phyloP scores from a whole-genome alignment of 371 early-diverging fungal species.

The Mortierella sp. region DNA sequence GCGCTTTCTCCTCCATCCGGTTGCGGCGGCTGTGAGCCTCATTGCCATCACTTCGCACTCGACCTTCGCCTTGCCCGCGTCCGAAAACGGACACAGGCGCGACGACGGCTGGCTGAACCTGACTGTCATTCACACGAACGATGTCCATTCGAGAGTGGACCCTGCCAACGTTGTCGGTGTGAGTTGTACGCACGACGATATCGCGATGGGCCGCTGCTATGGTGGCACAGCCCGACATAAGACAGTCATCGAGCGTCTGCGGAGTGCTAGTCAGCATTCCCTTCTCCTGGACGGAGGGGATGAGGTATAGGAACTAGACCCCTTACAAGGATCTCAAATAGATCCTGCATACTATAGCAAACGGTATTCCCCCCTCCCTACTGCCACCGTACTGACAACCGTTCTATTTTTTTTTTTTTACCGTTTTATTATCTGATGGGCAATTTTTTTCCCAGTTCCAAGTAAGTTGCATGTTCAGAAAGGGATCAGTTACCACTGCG shows the following conservation, averaged over 20 bases:
- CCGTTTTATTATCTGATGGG: background rate
- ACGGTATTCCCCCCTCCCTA: too few relatives aligned
- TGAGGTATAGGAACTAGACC: conserved; percentile 64
- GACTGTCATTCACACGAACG: conserved; percentile 76
- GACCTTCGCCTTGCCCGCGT: background rate
- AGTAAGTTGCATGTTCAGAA: conserved; percentile 6
- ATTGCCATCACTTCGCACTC: background rate
- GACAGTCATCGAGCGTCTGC: conserved; percentile 62
- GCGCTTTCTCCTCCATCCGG: conserved; percentile 5
- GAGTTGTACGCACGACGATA: conserved; percentile 61
- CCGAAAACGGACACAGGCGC: background rate
- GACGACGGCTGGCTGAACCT: conserved; percentile 46
- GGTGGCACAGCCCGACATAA: conserved; percentile 73
- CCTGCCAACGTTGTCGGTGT: conserved; percentile 66
- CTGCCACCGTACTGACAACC: background rate
- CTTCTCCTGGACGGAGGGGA: conserved; percentile 79
- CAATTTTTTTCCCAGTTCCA: conserved; percentile 12
- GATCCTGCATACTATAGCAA: too few relatives aligned
- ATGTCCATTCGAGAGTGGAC: conserved; percentile 69
- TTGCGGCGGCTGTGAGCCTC: conserved; percentile 2
- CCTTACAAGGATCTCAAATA: too few relatives aligned
- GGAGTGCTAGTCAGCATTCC: conserved; percentile 55
- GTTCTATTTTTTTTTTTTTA: background rate
- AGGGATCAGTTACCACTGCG: too few relatives aligned
- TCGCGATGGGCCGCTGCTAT: conserved; percentile 58